Percentiles rank a stretch among this genome's conserved stretches.
Conservation (phyloP, 2,329 filamentous ascomycete species). For the Talaromyces pinophilus region DNA sequence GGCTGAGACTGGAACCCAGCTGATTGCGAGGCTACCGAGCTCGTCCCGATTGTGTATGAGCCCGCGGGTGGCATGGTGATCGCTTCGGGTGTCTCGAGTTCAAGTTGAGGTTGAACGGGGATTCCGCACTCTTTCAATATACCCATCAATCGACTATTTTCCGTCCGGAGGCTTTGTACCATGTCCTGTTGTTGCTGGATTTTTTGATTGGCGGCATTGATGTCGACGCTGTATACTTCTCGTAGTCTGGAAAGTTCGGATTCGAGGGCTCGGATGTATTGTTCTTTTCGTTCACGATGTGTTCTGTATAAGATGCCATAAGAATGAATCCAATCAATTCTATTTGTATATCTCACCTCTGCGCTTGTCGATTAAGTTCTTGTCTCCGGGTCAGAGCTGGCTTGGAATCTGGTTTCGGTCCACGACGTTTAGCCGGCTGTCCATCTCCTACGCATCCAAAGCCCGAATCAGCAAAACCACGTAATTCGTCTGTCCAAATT, state of each 20-base stretch:
- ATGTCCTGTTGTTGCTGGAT: conserved; percentile 69
- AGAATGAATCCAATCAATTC: conserved; percentile 22
- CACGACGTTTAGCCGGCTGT: conserved; percentile 81
- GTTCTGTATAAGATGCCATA: conserved; percentile 60
- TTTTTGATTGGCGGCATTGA: conserved; percentile 53
- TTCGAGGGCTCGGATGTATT: conserved; percentile 92
- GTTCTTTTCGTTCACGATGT: conserved; percentile 93
- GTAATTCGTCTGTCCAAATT: neutral
- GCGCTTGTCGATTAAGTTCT: conserved; percentile 92
- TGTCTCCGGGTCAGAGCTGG: conserved; percentile 89
- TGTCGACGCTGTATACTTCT: conserved; percentile 69
- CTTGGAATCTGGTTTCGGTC: conserved; percentile 95
- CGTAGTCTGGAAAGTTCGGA: conserved; percentile 87
- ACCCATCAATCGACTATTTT: conserved; percentile 74
- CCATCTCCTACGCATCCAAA: conserved; percentile 60
- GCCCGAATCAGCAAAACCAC: neutral
- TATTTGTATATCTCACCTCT: conserved; percentile 63
- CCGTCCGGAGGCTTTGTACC: conserved; percentile 70
- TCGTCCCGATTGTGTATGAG: conserved; percentile 30
- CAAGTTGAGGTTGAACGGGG: conserved; percentile 50
- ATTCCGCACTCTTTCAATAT: conserved; percentile 62
- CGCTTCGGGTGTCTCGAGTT: conserved; percentile 35
- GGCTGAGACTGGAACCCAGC: conserved; percentile 25
- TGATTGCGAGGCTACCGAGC: conserved; percentile 39
- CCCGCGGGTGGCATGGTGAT: conserved; percentile 28